A percentile compares a stretch with the other conserved stretches of the same genome.
Evolutionary conservation across 768 basidiomycete genomes (phyloP).

Genomic region (Asterophora parasitica): DNA sequence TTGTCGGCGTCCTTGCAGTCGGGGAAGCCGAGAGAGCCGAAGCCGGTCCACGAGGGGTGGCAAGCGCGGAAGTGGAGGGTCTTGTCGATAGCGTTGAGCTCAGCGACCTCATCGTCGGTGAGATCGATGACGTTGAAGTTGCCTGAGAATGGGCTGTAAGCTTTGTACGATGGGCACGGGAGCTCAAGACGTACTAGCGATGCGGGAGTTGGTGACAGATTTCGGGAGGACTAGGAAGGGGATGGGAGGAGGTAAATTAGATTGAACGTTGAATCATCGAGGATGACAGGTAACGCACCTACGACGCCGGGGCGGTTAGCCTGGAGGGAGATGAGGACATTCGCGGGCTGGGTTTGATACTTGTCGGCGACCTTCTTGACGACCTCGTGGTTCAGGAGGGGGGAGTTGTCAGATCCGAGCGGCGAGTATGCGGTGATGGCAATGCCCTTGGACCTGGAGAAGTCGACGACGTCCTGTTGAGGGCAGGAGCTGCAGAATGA

Average conservation of each 20-base stretch:
- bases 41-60: constrained; percentile 46
- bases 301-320: constrained; percentile 59
- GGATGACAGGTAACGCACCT: constrained; percentile 28
- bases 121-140: constrained; percentile 62
- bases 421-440: constrained; percentile 75
- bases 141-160: constrained; percentile 24
- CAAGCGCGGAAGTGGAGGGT: constrained; percentile 60
- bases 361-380: constrained; percentile 61
- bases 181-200: constrained; percentile 36
- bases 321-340: constrained; percentile 67
- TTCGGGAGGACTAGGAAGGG: constrained; percentile 56
- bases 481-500: constrained; percentile 43
- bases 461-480: constrained; percentile 60
- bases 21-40: constrained; percentile 16
- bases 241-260: no score
- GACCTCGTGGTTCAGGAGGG: constrained; percentile 55
- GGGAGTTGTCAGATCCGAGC: constrained; percentile 67
- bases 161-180: not conserved
- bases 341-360: constrained; percentile 55
- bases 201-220: constrained; percentile 67
- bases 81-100: constrained; percentile 58
- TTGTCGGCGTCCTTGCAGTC: constrained; percentile 16
- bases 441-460: constrained; percentile 61
- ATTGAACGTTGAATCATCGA: no score
- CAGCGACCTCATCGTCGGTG: constrained; percentile 52